A percentile compares a stretch with the other conserved stretches of the same genome.
Evolutionary conservation across 139 green algal species (phyloP).

Genomic region (Spirogloea muscicola): DNA sequence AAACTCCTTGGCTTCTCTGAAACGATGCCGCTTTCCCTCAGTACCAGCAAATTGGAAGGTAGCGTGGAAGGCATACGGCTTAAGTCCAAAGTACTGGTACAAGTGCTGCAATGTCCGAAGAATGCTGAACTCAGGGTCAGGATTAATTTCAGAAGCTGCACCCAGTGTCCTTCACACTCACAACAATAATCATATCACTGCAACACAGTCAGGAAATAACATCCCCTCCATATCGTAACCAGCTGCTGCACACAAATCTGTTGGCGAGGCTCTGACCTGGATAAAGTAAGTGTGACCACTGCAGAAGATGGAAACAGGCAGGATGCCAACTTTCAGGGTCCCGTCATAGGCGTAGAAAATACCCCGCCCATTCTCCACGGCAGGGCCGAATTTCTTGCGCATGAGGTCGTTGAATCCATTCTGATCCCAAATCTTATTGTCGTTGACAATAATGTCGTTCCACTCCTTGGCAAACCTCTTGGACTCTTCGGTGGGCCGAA

Average conservation of each 20-base stretch:
- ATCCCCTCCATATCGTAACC: too few species aligned
- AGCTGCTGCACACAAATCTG: too few species aligned
- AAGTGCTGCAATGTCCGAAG: slow-evolving; percentile 54
- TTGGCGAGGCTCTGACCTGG: too few species aligned
- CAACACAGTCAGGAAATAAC: too few species aligned
- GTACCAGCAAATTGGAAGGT: slow-evolving; percentile 95
- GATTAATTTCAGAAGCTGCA: too few species aligned
- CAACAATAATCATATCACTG: too few species aligned
- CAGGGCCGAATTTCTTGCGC: slow-evolving; percentile 10
- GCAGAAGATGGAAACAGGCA: slow-evolving; percentile 77
- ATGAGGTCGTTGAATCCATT: slow-evolving; percentile 58
- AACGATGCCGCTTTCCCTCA: slow-evolving; percentile 84
- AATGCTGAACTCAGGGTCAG: too few species aligned
- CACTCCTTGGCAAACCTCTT: slow-evolving; percentile 41
- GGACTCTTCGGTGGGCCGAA: slow-evolving; percentile 50
- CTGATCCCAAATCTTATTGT: slow-evolving; percentile 52
- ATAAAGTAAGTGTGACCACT: slow-evolving; percentile 90
- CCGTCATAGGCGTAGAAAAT: slow-evolving; percentile 61
- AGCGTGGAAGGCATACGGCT: slow-evolving; percentile 84
- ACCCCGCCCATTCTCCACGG: slow-evolving; percentile 3
- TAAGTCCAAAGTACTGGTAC: slow-evolving; percentile 60
- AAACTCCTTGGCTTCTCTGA: slow-evolving; percentile 83
- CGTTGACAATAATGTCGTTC: slow-evolving; percentile 26
- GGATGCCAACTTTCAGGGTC: slow-evolving; percentile 73
- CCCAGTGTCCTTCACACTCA: too few species aligned